Evolutionary conservation across 2,329 filamentous ascomycete species (phyloP), one percentile per base, ranked within the genome.

Genomic region (Helminthosporium solani): DNA sequence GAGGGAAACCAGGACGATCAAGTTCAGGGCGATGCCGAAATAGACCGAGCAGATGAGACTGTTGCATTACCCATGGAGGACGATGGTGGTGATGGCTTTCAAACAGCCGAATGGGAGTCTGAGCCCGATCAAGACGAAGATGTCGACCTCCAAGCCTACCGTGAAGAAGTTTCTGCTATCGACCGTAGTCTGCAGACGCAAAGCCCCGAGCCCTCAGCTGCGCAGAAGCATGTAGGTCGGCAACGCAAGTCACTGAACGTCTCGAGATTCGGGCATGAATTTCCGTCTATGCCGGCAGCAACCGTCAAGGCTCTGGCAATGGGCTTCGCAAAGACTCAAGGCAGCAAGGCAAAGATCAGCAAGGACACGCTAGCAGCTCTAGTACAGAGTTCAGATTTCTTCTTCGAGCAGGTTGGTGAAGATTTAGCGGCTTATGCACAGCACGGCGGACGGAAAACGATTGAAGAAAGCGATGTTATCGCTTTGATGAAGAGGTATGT

Each of bases 301-400:
- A 82, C 91, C 16, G 83, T 95, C 40, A 92, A 91, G 70, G 76
- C 75, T 41, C 65, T 90, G 2, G 85, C 86, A 7, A 85, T 84
- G 27, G 85, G 81, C 1, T 88, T 90, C 60, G 80, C 86, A 16
- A 83, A 84, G 57, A 82, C 81, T 3, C 81, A 84, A 35, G 83
- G 84, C 16, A 79, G 79, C 56, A 88, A 86, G 57, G 75, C 81
- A 4, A 88, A 85, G 54, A 80, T 95, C 37, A 83, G 79, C 46
- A 83, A 86, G 36, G 88, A 94, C 41, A 85, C 87, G 1, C 73
- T 95, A 30, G 79, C 81, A 23, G 85, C 86, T 3, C 82, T 96
- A 43, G 84, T 86, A 60, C 85, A 90, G 64, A 88, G 90, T 1
- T 88, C 88, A 2, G 88, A 95, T 51, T 94, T 89, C 86, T 96